Evolutionary conservation across 148 eudicot species (phyloP), one percentile per base, ranked within the genome.

Genomic region (Camellia granthamiana): DNA sequence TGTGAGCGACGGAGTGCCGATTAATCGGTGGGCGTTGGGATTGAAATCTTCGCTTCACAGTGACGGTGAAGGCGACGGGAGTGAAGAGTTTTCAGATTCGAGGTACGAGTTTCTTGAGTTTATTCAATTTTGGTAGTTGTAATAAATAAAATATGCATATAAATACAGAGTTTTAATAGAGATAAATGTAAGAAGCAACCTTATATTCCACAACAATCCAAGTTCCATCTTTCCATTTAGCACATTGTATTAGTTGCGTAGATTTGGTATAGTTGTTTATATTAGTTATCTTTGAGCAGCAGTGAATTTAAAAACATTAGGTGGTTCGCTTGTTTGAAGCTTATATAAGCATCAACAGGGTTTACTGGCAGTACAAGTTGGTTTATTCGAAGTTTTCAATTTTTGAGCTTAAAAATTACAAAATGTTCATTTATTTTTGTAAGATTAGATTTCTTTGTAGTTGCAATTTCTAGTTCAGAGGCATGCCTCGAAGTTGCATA

Each of bases 11-110:
- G 85, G 82, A 18, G 82, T 78, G 54, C 47, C 62, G 18, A 86
- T 85, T 65, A 72, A 69, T 30, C 78, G 89, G 59, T 90, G 93
- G 93, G 84, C 81, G 67, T 70, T 89, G 41, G 90, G 90, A 6
- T 30, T 81, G 79, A 83, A 74, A 74, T 60, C 54, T 73, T 86
- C 86, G 58, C 88, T 88, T 23, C 89, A 86, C 0, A 78, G 80
- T 72, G 89, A 84, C 30, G 84, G 80, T 41, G 88, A 82, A 75
- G 83, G 76, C 2, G 88, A 73, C 10, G 75, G 38, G 0, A 66
- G 76, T 6, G 82, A 52, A 41, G 81, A 41, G 6, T 38, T 68
- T 18, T 8, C 21, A 73, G 76, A 69, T 72, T 63, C 69, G 83
- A 67, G 86, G 84, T 85, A 79, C 68, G 55, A 75, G 76, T 85